Conservation (phyloP, 2,329 filamentous ascomycete species). For the Ophiostoma australiae region DNA sequence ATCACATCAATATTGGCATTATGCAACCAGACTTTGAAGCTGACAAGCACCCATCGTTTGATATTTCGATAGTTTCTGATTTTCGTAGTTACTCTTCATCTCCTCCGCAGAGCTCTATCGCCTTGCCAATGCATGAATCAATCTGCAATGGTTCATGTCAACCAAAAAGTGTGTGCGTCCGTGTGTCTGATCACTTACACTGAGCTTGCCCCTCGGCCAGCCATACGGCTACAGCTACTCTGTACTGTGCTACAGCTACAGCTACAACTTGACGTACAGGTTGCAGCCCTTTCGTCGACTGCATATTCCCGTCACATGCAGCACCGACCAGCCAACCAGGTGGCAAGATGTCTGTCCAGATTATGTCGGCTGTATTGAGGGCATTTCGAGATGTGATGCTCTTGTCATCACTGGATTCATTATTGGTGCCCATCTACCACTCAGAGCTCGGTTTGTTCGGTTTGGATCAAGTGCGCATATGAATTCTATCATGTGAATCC, state of each 20-base stretch:
- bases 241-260: neutral
- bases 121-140: neutral
- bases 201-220: no score
- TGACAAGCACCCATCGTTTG: neutral
- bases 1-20: neutral
- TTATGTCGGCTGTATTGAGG: neutral
- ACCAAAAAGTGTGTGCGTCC: neutral
- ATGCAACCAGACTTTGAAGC: neutral
- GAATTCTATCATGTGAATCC: neutral
- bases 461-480: neutral
- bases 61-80: no score
- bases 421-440: no score
- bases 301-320: neutral
- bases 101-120: neutral
- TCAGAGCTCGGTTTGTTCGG: neutral
- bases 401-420: neutral
- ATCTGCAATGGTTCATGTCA: neutral
- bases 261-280: neutral
- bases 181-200: neutral
- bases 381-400: neutral
- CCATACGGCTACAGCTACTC: neutral
- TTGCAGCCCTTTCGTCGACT: conserved; percentile 9
- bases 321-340: conserved; percentile 1
- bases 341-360: neutral
- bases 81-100: neutral